Evolutionary conservation across 2,329 filamentous ascomycete genomes (phyloP).

Genomic region (Zarea fungicola): DNA sequence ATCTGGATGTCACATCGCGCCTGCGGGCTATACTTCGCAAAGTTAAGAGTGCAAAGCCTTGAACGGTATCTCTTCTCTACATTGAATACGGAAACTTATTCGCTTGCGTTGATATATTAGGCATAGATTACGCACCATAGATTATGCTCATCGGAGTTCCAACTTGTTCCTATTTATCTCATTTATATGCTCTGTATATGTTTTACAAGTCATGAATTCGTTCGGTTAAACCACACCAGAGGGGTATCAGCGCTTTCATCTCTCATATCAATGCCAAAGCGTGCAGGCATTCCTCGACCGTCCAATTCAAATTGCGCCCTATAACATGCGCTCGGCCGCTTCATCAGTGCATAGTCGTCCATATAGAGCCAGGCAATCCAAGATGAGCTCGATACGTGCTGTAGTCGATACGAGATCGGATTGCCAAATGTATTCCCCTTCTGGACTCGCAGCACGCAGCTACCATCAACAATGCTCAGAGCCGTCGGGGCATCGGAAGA

Average conservation of each 20-base stretch:
- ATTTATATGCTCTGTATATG: not conserved
- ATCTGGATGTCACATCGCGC: not conserved
- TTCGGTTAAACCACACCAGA: constrained; percentile 5
- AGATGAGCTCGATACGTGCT: constrained; percentile 18
- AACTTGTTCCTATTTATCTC: no score
- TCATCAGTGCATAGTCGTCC: constrained; percentile 16
- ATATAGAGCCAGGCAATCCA: constrained; percentile 21
- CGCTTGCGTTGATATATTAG: no score
- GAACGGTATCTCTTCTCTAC: no score
- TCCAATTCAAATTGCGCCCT: constrained; percentile 12
- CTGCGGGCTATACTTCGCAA: no score
- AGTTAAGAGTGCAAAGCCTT: no score
- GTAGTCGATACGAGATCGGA: constrained; percentile 16
- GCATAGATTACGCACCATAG: no score
- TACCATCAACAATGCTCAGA: constrained; percentile 5
- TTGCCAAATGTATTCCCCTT: constrained; percentile 18
- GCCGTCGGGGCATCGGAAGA: constrained; percentile 14
- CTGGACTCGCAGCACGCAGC: constrained; percentile 17
- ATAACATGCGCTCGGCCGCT: constrained; percentile 14
- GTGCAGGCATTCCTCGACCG: not conserved
- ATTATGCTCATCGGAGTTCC: no score
- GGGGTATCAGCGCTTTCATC: constrained; percentile 5
- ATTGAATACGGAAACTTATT: no score
- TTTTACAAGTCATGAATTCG: not conserved
- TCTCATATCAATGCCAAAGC: constrained; percentile 10